Conservation (phyloP, 2,329 filamentous ascomycete species). For the Pyrenophora graminea region DNA sequence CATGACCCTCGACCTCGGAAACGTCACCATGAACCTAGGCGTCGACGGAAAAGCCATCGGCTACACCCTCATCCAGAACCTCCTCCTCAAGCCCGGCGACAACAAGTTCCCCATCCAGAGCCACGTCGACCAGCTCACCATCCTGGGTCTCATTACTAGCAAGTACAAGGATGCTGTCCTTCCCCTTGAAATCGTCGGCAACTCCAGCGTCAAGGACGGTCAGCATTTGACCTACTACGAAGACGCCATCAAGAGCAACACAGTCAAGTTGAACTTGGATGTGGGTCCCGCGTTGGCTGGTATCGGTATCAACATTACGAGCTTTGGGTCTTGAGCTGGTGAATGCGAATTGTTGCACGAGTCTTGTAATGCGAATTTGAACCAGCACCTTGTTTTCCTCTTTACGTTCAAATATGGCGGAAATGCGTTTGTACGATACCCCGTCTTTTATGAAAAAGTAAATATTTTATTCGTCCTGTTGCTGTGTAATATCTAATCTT, state of each 20-base stretch:
- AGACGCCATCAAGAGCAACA: conserved; percentile 57
- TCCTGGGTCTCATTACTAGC: conserved; percentile 52
- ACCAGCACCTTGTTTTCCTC: neutral
- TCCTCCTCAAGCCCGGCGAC: conserved; percentile 61
- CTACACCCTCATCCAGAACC: conserved; percentile 60
- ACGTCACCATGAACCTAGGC: conserved; percentile 64
- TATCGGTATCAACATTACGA: conserved; percentile 35
- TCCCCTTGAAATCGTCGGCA: conserved; percentile 60
- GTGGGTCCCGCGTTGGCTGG: conserved; percentile 33
- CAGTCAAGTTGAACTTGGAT: conserved; percentile 59
- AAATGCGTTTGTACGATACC: neutral
- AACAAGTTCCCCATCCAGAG: conserved; percentile 62
- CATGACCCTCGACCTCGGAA: conserved; percentile 69
- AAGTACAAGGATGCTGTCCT: conserved; percentile 62
- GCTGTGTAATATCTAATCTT: no score
- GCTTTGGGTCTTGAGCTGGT: conserved; percentile 1
- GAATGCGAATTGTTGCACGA: neutral
- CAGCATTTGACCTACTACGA: conserved; percentile 61
- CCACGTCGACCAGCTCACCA: conserved; percentile 55
- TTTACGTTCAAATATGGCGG: neutral
- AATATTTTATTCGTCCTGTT: neutral
- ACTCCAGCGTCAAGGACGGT: conserved; percentile 56
- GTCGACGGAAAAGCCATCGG: conserved; percentile 60
- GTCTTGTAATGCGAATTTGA: neutral
- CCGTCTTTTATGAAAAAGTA: neutral